These are phyloP conservation scores for Termitomyces sp. DNA, from an alignment of 768 basidiomycete species.

Conservation along the genomic window DNA sequence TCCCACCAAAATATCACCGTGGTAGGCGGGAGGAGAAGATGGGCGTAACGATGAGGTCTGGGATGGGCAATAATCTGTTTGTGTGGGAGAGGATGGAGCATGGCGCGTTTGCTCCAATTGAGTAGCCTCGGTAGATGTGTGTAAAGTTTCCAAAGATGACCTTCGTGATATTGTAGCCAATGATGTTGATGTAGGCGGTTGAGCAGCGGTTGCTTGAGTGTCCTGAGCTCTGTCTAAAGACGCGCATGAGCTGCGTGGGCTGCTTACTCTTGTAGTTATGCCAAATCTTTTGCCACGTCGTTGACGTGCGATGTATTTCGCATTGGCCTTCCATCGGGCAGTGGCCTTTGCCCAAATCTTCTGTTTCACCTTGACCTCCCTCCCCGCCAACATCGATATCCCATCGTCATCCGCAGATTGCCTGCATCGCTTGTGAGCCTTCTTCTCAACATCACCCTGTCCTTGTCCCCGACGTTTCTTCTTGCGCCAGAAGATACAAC, in stretches of 20 bases:
- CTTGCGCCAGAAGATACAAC: constrained; percentile 60
- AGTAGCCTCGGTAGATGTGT: neutral
- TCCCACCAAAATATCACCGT: constrained; percentile 24
- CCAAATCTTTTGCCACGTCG: constrained; percentile 44
- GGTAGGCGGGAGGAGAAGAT: constrained; percentile 42
- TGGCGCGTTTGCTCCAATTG: neutral
- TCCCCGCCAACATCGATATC: constrained; percentile 31
- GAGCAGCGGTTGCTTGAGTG: constrained; percentile 3
- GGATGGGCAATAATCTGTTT: constrained; percentile 5
- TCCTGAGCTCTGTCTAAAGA: constrained; percentile 13
- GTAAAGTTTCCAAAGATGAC: constrained; percentile 26
- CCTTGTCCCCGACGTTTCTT: constrained; percentile 29
- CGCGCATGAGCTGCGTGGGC: constrained; percentile 25
- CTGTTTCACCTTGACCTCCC: constrained; percentile 47
- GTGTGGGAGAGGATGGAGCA: constrained; percentile 13
- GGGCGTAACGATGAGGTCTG: constrained; percentile 14
- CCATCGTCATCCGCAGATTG: constrained; percentile 26
- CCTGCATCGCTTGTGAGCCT: constrained; percentile 27
- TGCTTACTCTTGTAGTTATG: constrained; percentile 21
- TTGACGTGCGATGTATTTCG: constrained; percentile 57
- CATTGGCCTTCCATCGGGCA: constrained; percentile 66
- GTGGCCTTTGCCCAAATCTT: constrained; percentile 64
- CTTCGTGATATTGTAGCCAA: constrained; percentile 26
- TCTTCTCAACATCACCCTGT: constrained; percentile 53
- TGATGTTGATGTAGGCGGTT: constrained; percentile 13